These are phyloP conservation scores for Coemansia sp. DNA, from an alignment of 192 early-diverging fungal species.

Conservation along the genomic window DNA sequence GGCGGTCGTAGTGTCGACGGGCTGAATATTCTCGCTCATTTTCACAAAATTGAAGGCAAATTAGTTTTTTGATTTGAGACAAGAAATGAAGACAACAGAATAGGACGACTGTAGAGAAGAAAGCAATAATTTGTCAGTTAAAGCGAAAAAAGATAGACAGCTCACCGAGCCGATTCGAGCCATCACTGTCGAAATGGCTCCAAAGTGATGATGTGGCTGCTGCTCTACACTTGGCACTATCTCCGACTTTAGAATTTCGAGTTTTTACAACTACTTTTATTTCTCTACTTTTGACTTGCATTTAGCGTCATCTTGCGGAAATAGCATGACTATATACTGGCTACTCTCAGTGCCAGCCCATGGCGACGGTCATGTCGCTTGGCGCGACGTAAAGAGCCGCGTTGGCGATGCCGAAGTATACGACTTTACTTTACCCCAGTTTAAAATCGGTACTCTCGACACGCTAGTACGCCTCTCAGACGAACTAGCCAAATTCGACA, in stretches of 20 bases:
- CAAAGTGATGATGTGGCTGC: too few relatives aligned
- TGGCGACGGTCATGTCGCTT: constrained; percentile 65
- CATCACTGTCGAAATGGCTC: too few relatives aligned
- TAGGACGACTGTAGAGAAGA: too few relatives aligned
- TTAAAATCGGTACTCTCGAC: constrained; percentile 90
- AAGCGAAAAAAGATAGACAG: too few relatives aligned
- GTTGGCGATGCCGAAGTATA: constrained; percentile 80
- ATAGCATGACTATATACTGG: constrained; percentile 60
- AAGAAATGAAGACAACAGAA: too few relatives aligned
- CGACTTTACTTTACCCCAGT: constrained; percentile 85
- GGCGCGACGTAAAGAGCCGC: constrained; percentile 41
- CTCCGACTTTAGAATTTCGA: neutral
- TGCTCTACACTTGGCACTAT: too few relatives aligned
- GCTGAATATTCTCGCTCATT: too few relatives aligned
- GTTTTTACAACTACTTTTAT: constrained; percentile 10
- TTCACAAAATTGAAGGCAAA: too few relatives aligned
- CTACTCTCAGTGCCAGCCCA: constrained; percentile 87
- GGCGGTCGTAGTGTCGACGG: too few relatives aligned
- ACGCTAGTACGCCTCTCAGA: constrained; percentile 91
- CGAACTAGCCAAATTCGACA: constrained; percentile 88
- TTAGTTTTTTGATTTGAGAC: too few relatives aligned
- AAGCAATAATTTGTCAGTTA: too few relatives aligned
- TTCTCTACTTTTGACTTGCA: neutral
- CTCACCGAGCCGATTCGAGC: too few relatives aligned
- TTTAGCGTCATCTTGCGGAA: constrained; percentile 1